Percentiles rank a stretch among this genome's conserved stretches.
Conservation (phyloP, 306 rosid species). For the Cucumis hystrix region DNA sequence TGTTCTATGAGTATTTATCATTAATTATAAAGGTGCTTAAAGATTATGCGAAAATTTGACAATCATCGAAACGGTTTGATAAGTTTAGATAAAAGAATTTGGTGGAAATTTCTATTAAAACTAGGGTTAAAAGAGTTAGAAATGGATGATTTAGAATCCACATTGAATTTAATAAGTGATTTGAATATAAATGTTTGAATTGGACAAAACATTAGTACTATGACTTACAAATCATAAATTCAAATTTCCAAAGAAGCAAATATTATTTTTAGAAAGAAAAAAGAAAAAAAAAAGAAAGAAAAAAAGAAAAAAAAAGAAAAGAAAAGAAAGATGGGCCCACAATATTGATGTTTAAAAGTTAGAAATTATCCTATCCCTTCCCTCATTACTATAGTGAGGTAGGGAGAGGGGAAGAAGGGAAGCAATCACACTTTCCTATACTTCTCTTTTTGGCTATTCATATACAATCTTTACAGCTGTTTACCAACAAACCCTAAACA, state of each 20-base stretch:
- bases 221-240: background rate
- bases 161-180: background rate
- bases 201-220: background rate
- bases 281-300: too few species aligned
- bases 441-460: background rate
- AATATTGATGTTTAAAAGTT: background rate
- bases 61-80: too few species aligned
- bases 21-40: too few species aligned
- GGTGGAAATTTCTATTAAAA: too few species aligned
- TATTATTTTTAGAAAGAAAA: too few species aligned
- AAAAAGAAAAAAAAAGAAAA: too few species aligned
- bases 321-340: background rate
- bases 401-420: background rate
- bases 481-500: background rate
- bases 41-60: too few species aligned
- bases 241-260: too few species aligned
- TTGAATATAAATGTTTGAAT: background rate
- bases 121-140: background rate
- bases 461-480: slow-evolving; percentile 2
- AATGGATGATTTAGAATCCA: background rate
- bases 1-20: background rate
- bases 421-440: background rate
- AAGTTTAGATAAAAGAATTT: too few species aligned
- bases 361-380: background rate
- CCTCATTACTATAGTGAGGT: background rate